A percentile compares a stretch with the other conserved stretches of the same genome.
Evolutionary conservation across 2,329 filamentous ascomycete genomes (phyloP).

Genomic region (Proliferodiscus dingleyae): DNA sequence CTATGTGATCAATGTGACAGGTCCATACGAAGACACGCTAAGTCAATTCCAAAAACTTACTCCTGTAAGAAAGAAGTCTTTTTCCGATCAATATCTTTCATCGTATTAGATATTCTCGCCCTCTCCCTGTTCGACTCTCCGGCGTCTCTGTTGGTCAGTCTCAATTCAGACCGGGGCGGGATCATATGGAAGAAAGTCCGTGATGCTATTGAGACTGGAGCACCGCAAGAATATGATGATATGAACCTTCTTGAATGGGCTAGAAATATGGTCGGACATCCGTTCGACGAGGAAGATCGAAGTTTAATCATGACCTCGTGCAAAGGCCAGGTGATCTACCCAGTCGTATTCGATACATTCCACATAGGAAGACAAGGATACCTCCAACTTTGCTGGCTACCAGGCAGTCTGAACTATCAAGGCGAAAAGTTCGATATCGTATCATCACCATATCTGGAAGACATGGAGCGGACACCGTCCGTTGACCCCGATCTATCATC

Average conservation of each 20-base stretch:
- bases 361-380: constrained; percentile 1
- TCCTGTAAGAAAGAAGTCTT: not conserved
- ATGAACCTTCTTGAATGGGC: not conserved
- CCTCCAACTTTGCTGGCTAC: not conserved
- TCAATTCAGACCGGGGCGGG: not conserved
- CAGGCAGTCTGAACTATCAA: constrained; percentile 1
- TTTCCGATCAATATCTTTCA: not conserved
- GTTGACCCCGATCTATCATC: not conserved
- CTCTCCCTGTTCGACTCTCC: constrained; percentile 6
- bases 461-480: not conserved
- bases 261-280: constrained; percentile 4
- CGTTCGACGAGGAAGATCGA: constrained; percentile 1
- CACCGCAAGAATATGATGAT: not conserved
- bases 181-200: not conserved
- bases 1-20: constrained; percentile 1
- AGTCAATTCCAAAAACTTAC: not conserved
- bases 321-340: constrained; percentile 5
- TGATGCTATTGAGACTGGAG: not conserved
- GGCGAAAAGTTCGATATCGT: not conserved
- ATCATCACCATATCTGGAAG: not conserved
- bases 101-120: constrained; percentile 3
- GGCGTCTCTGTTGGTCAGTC: not conserved
- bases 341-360: constrained; percentile 1
- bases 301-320: constrained; percentile 1
- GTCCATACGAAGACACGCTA: not conserved